Percentiles rank a stretch among this genome's conserved stretches.
Evolutionary conservation across 2,329 filamentous ascomycete genomes (phyloP).

Genomic region (Lachnellula willkommii): DNA sequence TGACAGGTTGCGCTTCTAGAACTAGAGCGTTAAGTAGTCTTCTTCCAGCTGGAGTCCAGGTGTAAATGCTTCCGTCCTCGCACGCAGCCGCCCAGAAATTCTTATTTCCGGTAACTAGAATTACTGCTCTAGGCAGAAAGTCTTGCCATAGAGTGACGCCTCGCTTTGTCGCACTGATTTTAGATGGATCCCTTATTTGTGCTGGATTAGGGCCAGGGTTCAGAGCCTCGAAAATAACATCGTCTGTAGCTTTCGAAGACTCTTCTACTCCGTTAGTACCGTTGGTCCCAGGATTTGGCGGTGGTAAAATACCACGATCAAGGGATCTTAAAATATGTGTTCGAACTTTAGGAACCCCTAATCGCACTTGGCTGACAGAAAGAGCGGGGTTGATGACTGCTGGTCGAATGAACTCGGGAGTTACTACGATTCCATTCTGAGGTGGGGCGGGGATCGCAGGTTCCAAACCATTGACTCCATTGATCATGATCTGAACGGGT

Average conservation of each 20-base stretch:
- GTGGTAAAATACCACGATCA: slow-evolving; percentile 55
- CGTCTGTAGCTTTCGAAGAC: slow-evolving; percentile 58
- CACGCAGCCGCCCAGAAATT: slow-evolving; percentile 90
- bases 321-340: slow-evolving; percentile 77
- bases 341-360: slow-evolving; percentile 83
- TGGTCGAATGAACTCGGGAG: slow-evolving; percentile 79
- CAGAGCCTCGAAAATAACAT: slow-evolving; percentile 78
- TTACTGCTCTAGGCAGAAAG: slow-evolving; percentile 76
- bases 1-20: slow-evolving; percentile 87
- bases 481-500: slow-evolving; percentile 68
- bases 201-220: slow-evolving; percentile 62
- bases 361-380: slow-evolving; percentile 72
- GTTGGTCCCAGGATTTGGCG: slow-evolving; percentile 31
- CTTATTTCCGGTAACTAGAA: slow-evolving; percentile 86
- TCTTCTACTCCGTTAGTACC: slow-evolving; percentile 47
- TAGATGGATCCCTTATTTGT: slow-evolving; percentile 73
- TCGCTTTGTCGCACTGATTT: slow-evolving; percentile 74
- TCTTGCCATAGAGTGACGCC: slow-evolving; percentile 88
- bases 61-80: slow-evolving; percentile 84
- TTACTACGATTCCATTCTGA: slow-evolving; percentile 57
- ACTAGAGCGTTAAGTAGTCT: slow-evolving; percentile 79
- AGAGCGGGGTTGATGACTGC: slow-evolving; percentile 80
- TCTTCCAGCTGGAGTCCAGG: slow-evolving; percentile 89
- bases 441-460: slow-evolving; percentile 61
- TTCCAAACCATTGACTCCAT: slow-evolving; percentile 71